Percentiles rank a stretch among this genome's conserved stretches.
phyloP scores from a whole-genome alignment of 2,329 filamentous ascomycete species.

The Torrubiella hemipterigena region DNA sequence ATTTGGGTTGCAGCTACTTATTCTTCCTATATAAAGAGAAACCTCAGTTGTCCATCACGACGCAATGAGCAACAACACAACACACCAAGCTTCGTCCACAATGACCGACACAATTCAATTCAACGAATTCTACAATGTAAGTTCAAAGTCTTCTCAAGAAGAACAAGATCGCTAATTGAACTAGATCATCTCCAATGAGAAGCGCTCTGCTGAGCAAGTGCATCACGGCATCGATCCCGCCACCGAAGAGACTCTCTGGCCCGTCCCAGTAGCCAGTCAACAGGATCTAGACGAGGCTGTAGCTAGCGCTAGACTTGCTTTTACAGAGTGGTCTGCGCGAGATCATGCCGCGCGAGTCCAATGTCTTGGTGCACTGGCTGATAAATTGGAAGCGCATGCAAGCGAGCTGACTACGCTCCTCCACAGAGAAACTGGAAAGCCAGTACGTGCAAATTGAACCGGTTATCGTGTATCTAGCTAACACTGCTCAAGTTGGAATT shows the following conservation, averaged over 20 bases:
- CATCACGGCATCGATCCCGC: constrained; percentile 16
- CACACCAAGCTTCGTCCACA: no score
- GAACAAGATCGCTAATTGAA: neutral
- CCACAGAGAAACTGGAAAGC: neutral
- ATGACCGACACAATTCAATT: neutral
- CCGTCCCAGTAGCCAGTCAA: constrained; percentile 13
- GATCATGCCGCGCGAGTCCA: neutral
- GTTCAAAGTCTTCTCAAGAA: neutral
- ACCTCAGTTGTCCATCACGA: no score
- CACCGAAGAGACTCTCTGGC: constrained; percentile 16
- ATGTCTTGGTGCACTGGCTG: neutral
- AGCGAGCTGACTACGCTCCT: neutral
- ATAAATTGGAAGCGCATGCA: neutral
- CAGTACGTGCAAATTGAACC: neutral
- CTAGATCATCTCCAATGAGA: constrained; percentile 13
- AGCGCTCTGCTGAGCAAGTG: constrained; percentile 7
- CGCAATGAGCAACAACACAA: no score
- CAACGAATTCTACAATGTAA: neutral
- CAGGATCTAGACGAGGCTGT: constrained; percentile 14
- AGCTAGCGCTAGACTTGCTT: constrained; percentile 12
- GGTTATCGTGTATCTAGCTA: neutral
- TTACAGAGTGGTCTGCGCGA: constrained; percentile 13
- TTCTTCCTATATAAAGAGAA: no score
- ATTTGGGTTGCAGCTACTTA: no score
- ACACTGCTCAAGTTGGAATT: neutral